Evolutionary conservation across 2,329 filamentous ascomycete genomes (phyloP).

Genomic region (Aspergillus novofumigatus): DNA sequence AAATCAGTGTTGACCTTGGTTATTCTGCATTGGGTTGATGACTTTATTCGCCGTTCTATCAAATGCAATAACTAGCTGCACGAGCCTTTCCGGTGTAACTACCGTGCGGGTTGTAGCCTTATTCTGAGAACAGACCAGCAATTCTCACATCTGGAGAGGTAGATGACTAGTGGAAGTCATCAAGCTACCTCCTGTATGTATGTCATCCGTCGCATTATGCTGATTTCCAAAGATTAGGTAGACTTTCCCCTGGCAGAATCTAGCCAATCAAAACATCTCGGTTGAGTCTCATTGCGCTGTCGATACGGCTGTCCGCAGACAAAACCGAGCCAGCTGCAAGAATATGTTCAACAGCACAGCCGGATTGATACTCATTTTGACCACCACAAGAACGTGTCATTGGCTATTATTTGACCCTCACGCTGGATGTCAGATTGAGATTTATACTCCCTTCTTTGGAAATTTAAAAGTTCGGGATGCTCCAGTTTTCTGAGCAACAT

Average conservation of each 20-base stretch:
- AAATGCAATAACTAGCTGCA: not conserved
- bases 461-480: not conserved
- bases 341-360: not conserved
- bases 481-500: not conserved
- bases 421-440: not conserved
- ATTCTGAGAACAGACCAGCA: not conserved
- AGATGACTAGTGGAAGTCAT: not conserved
- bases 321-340: not conserved
- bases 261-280: not conserved
- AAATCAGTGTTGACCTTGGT: not conserved
- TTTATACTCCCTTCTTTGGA: not conserved
- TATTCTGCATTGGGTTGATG: not conserved
- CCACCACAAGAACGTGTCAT: not conserved
- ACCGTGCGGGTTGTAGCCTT: not conserved
- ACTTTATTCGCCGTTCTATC: not conserved
- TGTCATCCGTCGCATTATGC: not conserved
- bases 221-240: too few relatives aligned
- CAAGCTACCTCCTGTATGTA: not conserved
- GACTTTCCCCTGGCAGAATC: too few relatives aligned
- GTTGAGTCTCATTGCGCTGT: not conserved
- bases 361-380: not conserved
- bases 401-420: not conserved
- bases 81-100: not conserved
- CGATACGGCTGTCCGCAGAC: not conserved
- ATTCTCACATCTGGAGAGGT: not conserved